Conservation (phyloP, 176 grass and related monocot species). For the Triticum timopheevii region DNA sequence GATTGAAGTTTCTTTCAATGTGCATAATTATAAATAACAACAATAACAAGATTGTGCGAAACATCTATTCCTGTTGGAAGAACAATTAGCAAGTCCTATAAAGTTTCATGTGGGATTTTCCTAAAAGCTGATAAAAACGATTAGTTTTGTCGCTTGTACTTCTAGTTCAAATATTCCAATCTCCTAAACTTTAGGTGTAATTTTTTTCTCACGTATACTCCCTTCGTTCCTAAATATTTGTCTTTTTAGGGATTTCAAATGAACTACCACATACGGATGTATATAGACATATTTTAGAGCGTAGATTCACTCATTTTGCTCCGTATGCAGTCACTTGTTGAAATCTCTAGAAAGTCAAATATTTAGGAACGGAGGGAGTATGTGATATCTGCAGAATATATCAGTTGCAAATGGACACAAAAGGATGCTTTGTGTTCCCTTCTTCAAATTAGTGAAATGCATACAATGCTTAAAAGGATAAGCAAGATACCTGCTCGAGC, state of each 20-base stretch:
- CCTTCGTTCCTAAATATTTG: no score
- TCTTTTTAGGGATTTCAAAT: no score
- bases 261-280: no score
- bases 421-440: background rate
- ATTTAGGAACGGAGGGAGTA: no score
- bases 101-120: background rate
- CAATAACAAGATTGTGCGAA: background rate
- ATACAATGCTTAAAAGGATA: background rate
- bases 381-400: background rate
- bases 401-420: background rate
- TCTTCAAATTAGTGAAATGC: conserved; percentile 23
- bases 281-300: no score
- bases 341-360: no score
- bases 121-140: background rate
- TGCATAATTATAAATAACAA: background rate
- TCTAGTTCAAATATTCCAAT: background rate
- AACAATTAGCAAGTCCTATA: background rate
- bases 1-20: background rate
- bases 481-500: conserved; percentile 68
- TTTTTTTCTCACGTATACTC: background rate
- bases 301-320: no score
- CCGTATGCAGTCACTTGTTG: no score
- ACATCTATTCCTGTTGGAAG: background rate
- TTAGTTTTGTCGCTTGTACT: background rate
- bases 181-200: background rate